Base-by-base conservation (phyloP, 305 asterid genomes). In the Fraxinus xanthoxyloides region DNA sequence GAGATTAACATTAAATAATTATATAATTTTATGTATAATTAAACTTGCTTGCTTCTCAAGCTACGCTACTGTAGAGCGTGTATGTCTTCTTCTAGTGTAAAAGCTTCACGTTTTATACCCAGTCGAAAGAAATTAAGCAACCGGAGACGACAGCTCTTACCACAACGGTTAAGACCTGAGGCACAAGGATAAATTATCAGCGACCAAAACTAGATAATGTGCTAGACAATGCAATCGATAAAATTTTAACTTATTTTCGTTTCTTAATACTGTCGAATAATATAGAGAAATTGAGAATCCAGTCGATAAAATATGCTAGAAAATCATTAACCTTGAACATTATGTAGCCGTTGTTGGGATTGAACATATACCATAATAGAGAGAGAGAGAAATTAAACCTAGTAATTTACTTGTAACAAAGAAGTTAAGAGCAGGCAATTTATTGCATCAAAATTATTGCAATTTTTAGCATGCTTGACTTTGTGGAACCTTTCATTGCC, bases 121-220 rank as follows among this genome's bases (percentile, higher is more conserved):
- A 85, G 87, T 36, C 83, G 76, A 3, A 81, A 34, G 65, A 81
- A 85, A 81, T 85, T 81, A 6, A 85, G 78, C 87, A 81, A 85
- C 79, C 81, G 67, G 36, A 81, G 69, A 34, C 87, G 79, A 5
- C 87, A 81, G 9, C 85, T 81, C 81, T 84, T 85, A 10, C 85
- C 79, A 0, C 85, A 81, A 10, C 83, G 87, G 30, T 85, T 46
- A 1, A 85, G 81, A 9, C 85, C 85, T 85, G 23, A 17, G 61
- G 63, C 9, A 17, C 3, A 8, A n/a, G 63, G 8, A 5, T n/a
- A 46, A 51, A 51, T n/a, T 17, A 17, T 17, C 63, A 51, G 0
- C 0, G 23, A 17, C 0, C 23, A 51, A 13, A 17, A 17, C 23
- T 51, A 1, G 21, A 4, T 17, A 51, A 51, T 17, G 7, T 1